Evolutionary conservation across 2,329 filamentous ascomycete genomes (phyloP), one percentile per base, ranked within the genome.

Genomic region (Fusarium sororula): DNA sequence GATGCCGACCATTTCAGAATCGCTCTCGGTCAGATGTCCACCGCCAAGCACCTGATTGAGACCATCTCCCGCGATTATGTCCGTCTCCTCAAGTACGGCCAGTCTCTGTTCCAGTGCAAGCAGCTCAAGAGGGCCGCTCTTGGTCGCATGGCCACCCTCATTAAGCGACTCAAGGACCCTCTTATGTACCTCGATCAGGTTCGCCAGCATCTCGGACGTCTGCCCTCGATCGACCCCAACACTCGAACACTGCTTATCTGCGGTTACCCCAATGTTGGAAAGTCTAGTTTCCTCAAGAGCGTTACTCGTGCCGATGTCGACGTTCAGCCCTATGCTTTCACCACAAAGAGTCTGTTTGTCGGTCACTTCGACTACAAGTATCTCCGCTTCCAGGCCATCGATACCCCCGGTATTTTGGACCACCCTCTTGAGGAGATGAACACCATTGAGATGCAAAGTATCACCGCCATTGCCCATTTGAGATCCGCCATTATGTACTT

Each of bases 401-500:
- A 99, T 84, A 99, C 96, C 17, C 96, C 96, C n/a, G 96, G 96
- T 87, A 98, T 99, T 77, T 87, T 99, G 70, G 96, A 99, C 79
- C 96, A 99, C 82, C 95, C 96, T 41, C 90, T 99, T 14, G 96
- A 98, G 85, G 96, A 98, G 86, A 99, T 98, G 96, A 98, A 98
- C 86, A 98, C 96, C 7, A 99, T 99, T 81, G 96, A 99, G 85
- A 98, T 98, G 94, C 96, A 98, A 87, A 84, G 93, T 71, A 98
- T 99, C 77, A 98, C 96, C 24, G 96, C 97, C 17, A 98, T 99
- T 85, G 96, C 96, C 58, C 97, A 99, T 87, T 88, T 99, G 81
- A 91, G 96, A 79, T 97, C 95, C 47, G 96, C 96, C 64, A 97
- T 99, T 74, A 87, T 98, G 68, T 98, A 98, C 85, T 98, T 98